Evolutionary conservation across 257 asterid genomes (phyloP).

Genomic region (Solanum microdontum): DNA sequence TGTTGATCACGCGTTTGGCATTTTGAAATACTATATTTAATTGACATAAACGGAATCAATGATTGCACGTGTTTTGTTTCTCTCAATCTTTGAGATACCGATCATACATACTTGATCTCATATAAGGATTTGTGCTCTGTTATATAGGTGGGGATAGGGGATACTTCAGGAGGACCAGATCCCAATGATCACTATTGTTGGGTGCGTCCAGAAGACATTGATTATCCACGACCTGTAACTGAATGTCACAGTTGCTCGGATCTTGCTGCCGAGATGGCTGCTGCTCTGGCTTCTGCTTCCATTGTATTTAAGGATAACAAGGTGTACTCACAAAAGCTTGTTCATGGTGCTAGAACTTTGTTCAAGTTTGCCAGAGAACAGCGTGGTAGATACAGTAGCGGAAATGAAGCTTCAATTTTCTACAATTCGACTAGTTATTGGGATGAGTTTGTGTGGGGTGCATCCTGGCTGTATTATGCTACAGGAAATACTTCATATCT

Average conservation of each 20-base stretch:
- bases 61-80: not conserved
- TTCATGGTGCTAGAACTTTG: constrained; percentile 87
- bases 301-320: constrained; percentile 88
- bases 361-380: constrained; percentile 65
- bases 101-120: not conserved
- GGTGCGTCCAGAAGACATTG: constrained; percentile 95
- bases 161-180: constrained; percentile 49
- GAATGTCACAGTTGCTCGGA: constrained; percentile 75
- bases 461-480: constrained; percentile 91
- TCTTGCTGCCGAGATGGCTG: constrained; percentile 95
- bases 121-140: not conserved
- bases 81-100: not conserved
- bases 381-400: constrained; percentile 76
- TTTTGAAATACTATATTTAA: not conserved
- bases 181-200: constrained; percentile 89
- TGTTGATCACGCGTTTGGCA: not conserved
- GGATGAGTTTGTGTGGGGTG: constrained; percentile 93
- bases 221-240: constrained; percentile 56
- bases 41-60: not conserved
- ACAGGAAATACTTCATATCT: constrained; percentile 83
- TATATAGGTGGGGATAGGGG: constrained; percentile 79
- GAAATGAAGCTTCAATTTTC: constrained; percentile 60
- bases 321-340: constrained; percentile 83
- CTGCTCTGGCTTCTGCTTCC: constrained; percentile 93
- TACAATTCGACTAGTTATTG: constrained; percentile 76